These are phyloP conservation scores for Polytrichum commune DNA, from an alignment of 225 moss, liverwort and hornwort species.

Conservation along the genomic window DNA sequence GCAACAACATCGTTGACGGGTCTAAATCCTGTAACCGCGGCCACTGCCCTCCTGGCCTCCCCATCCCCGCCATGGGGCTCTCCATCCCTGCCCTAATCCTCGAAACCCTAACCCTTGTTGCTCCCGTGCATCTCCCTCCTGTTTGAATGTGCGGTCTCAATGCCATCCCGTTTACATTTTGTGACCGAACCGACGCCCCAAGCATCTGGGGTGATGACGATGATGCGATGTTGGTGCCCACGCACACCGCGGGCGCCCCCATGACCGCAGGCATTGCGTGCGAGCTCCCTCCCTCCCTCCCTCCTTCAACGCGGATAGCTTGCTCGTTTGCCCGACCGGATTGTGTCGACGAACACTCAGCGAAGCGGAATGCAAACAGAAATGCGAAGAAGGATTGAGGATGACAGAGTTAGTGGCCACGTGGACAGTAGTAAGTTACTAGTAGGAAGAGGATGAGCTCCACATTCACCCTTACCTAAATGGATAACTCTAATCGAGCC, in stretches of 20 bases:
- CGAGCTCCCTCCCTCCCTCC: too few species aligned
- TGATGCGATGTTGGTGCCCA: neutral
- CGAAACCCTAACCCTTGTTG: conserved; percentile 1
- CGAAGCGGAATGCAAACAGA: too few species aligned
- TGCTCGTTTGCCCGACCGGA: too few species aligned
- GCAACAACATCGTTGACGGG: conserved; percentile 62
- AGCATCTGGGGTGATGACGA: neutral
- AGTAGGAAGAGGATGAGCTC: too few species aligned
- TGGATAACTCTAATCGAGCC: too few species aligned
- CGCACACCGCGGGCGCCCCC: conserved; percentile 6
- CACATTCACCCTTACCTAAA: too few species aligned
- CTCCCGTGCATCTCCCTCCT: neutral
- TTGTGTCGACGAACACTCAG: too few species aligned
- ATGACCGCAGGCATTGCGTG: neutral
- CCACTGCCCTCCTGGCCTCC: conserved; percentile 30
- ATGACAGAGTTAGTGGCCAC: too few species aligned
- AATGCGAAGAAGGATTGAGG: too few species aligned
- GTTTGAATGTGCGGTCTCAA: neutral
- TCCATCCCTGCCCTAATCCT: conserved; percentile 7
- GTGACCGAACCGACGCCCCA: neutral
- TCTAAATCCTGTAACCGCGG: conserved; percentile 81
- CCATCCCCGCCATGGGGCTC: neutral
- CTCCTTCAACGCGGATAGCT: too few species aligned
- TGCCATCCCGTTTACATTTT: too few species aligned
- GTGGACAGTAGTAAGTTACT: too few species aligned